These are phyloP conservation scores for Batkoa obscura DNA, from an alignment of 371 early-diverging fungal genomes.

Conservation along the genomic window DNA sequence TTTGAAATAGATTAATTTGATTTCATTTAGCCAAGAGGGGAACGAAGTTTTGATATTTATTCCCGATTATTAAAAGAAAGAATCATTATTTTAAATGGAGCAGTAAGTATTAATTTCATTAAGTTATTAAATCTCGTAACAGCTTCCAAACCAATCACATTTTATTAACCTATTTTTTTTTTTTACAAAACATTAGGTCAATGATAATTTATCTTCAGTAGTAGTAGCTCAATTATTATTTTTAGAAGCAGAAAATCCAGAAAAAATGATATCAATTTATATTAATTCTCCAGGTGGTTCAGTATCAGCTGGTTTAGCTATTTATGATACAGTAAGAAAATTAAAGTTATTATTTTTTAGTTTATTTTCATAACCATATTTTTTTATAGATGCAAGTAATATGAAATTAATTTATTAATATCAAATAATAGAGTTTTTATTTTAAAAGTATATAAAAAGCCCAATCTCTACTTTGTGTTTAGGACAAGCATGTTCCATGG, in stretches of 20 bases:
- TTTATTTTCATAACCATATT: constrained; percentile 1
- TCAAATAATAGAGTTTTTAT: background rate
- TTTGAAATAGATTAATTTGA: background rate
- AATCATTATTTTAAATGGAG: constrained; percentile 84
- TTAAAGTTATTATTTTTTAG: constrained; percentile 7
- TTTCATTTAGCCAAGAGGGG: constrained; percentile 35
- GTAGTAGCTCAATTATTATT: constrained; percentile 89
- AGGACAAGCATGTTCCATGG: constrained; percentile 97
- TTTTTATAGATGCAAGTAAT: constrained; percentile 12
- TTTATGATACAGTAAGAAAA: constrained; percentile 58
- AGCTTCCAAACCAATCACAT: too few relatives aligned
- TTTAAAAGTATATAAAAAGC: constrained; percentile 62
- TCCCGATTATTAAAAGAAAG: constrained; percentile 91
- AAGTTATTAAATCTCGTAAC: background rate
- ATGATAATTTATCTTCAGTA: constrained; percentile 62
- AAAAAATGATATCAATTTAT: constrained; percentile 81
- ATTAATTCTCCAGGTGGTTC: constrained; percentile 94
- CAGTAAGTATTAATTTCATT: constrained; percentile 18
- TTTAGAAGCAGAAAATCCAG: constrained; percentile 85
- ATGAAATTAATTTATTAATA: background rate
- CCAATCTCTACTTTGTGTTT: constrained; percentile 89
- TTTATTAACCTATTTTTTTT: background rate
- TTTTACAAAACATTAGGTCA: constrained; percentile 23
- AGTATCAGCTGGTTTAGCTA: constrained; percentile 90
- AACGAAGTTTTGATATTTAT: constrained; percentile 85